phyloP scores from a whole-genome alignment of 495 filamentous ascomycete species.

The Cetradonia linearis region DNA sequence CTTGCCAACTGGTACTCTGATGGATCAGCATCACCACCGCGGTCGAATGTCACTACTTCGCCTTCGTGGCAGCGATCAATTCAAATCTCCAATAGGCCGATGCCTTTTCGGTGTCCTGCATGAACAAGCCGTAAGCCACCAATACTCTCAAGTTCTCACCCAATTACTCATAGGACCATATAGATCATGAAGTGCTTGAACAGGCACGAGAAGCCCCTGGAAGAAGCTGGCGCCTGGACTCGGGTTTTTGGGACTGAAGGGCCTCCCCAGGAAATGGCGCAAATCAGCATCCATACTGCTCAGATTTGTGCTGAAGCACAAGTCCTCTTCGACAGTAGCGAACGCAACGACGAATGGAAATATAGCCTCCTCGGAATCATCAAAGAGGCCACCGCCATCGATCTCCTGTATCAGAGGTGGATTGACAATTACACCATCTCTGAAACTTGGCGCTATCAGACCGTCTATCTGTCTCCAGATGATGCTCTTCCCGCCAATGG shows the following conservation, averaged over 20 bases:
- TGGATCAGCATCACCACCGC: not conserved
- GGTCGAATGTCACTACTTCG: not conserved
- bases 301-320: conserved; percentile 7
- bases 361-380: conserved; percentile 8
- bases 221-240: not conserved
- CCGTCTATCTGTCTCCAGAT: conserved; percentile 7
- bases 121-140: not conserved
- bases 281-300: conserved; percentile 7
- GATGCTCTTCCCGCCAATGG: conserved; percentile 8
- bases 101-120: not conserved
- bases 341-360: conserved; percentile 9
- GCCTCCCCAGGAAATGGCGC: conserved; percentile 8
- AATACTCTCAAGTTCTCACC: not conserved
- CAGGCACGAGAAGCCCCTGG: not conserved
- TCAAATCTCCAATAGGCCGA: not conserved
- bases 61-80: not conserved
- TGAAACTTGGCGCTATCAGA: conserved; percentile 6
- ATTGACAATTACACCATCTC: conserved; percentile 6
- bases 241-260: conserved; percentile 4
- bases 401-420: conserved; percentile 3
- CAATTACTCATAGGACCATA: not conserved
- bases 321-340: conserved; percentile 6
- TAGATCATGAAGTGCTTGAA: not conserved
- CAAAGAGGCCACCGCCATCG: conserved; percentile 6
- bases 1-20: not conserved